A percentile compares a stretch with the other conserved stretches of the same genome.
These are phyloP conservation scores for Mollisia scopiformis DNA, from an alignment of 2,329 filamentous ascomycete species.

Conservation along the genomic window DNA sequence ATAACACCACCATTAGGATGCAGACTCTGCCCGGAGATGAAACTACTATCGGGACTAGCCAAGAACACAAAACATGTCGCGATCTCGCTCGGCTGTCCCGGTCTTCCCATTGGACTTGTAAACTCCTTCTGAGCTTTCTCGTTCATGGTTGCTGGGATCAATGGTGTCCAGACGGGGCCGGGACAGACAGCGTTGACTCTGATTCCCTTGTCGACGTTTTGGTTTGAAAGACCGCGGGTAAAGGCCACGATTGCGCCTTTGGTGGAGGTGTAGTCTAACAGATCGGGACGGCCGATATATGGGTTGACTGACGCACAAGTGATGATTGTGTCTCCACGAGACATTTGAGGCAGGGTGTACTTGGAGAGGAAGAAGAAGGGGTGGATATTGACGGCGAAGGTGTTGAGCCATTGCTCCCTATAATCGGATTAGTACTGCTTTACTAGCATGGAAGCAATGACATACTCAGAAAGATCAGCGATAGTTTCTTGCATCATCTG, in stretches of 20 bases:
- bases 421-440: too few relatives aligned
- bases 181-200: conserved; percentile 78
- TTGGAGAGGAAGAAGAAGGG: conserved; percentile 81
- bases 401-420: conserved; percentile 75
- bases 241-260: conserved; percentile 81
- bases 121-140: conserved; percentile 73
- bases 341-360: conserved; percentile 75
- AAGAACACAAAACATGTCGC: conserved; percentile 83
- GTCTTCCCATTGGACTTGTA: conserved; percentile 73
- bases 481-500: conserved; percentile 77
- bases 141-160: conserved; percentile 75
- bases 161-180: conserved; percentile 77
- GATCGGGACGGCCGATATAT: conserved; percentile 78
- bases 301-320: conserved; percentile 86
- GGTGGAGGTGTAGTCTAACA: conserved; percentile 81
- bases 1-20: conserved; percentile 64
- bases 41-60: conserved; percentile 73
- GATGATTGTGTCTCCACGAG: conserved; percentile 75
- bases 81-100: conserved; percentile 80
- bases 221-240: conserved; percentile 45
- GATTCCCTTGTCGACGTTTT: conserved; percentile 46
- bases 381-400: conserved; percentile 84
- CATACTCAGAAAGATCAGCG: conserved; percentile 68
- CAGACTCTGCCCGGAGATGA: conserved; percentile 73
- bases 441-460: too few relatives aligned